Base-by-base conservation (phyloP, 805 yeast genomes). In the Teunomyces pallodes region DNA sequence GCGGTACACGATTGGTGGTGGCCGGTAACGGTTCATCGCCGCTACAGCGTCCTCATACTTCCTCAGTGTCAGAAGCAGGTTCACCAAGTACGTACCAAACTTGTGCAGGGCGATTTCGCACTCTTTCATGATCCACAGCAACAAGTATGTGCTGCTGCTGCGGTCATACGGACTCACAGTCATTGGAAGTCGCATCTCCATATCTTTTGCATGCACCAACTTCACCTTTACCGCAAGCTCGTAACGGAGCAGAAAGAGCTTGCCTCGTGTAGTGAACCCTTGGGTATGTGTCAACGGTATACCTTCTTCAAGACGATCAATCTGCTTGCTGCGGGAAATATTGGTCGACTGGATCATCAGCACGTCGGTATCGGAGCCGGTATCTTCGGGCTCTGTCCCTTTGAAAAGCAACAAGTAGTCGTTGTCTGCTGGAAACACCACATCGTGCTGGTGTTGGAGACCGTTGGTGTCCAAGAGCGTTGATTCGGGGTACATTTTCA, bases 151-250 rank as follows among this genome's bases (percentile, higher is more conserved):
- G 36, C 83, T 67, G 54, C 78, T 72, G 2, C 61, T 54, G 32
- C 76, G 61, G 54, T 80, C 76, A 66, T 76, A 81, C 1, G 84
- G 83, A 26, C 83, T 69, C 0, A 84, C 70, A 0, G 78, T 77
- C 4, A 84, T 63, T 1, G 85, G 86, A 17, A 81, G 71, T 12
- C 67, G 60, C 9, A 79, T 59, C 39, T 74, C 78, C 35, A 82
- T 65, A 48, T 79, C 80, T 53, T 79, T 80, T 2, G 79, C 77
- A 35, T 73, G 77, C 13, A 63, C 61, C 17, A 80, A 58, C 49
- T 79, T 80, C 39, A 80, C 70, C 47, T 79, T 81, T 17, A 83
- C 49, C 0, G 72, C 60, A 3, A 80, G 54, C 51, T 79, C 82
- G 58, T 81, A 84, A 24, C 80, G 67, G 7, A 82, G 60, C 24